Evolutionary conservation across 1,284 basidiomycete genomes (phyloP), one percentile per base, ranked within the genome.

Genomic region (Coniferiporia sulphurascens): DNA sequence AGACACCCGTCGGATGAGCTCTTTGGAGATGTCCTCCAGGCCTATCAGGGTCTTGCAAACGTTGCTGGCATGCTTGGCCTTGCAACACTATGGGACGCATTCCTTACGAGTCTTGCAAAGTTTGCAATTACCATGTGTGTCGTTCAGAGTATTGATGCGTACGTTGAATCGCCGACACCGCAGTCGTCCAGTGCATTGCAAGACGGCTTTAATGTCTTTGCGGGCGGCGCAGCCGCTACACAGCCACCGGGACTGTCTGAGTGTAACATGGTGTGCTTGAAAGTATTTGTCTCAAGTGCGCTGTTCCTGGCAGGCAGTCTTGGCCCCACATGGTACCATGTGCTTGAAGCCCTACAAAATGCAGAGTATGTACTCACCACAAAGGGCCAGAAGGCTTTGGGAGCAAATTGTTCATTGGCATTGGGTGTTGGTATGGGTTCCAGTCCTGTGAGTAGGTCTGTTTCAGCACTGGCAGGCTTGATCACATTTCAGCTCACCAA

Each of bases 271-370:
- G 91, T 93, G 0, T 98, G 95, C 69, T 73, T 98, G 56, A 91
- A 91, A 63, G 89, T 92, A 0, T 77, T 95, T 51, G 79, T 97
- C 9, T 79, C 84, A 0, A 89, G 90, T 60, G 86, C 91, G 0
- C 77, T 93, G 54, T 91, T 91, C 67, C 81, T 98, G 3, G 91
- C 91, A 0, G 90, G 90, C 0, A 89, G 86, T 56, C 80, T 98
- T 0, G 93, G 87, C 9, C 80, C 85, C 41, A 92, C 89, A 63
- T 99, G 96, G 96, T 94, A 93, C 69, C 83, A 89, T 49, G 83
- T 98, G 6, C 80, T 98, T 50, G 94, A 97, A 68, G 85, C 89
- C 1, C 73, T 97, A 41, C 94, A 97, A 73, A 96, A 95, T 66
- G 93, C 94, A 6, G 93, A 95, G 65, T 94, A 93, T 68, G 91